Evolutionary conservation across 176 grass and related monocot genomes (phyloP).

Genomic region (Zea luxurians): DNA sequence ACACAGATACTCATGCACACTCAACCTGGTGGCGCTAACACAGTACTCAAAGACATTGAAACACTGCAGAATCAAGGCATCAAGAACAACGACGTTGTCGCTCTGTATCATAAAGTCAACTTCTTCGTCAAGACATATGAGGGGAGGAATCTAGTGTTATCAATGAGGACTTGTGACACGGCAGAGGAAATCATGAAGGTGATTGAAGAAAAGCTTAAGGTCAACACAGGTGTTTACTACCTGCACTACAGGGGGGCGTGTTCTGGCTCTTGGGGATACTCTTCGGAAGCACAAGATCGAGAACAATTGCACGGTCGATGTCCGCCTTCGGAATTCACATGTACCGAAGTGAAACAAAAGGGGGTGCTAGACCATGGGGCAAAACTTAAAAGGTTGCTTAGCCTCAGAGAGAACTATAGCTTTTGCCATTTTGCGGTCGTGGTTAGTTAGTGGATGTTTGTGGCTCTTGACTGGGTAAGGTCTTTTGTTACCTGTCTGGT

Average conservation of each 20-base stretch:
- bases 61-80: constrained; percentile 26
- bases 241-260: constrained; percentile 34
- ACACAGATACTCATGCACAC: constrained; percentile 9
- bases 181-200: constrained; percentile 15
- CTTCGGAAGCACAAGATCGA: constrained; percentile 14
- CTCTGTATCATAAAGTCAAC: background rate
- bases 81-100: constrained; percentile 21
- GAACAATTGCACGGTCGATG: constrained; percentile 11
- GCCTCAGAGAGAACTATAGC: background rate
- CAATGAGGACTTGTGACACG: background rate
- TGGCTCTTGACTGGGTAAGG: background rate
- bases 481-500: background rate
- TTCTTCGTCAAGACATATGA: constrained; percentile 42
- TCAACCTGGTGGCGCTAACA: constrained; percentile 2
- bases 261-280: constrained; percentile 22
- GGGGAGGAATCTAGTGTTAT: constrained; percentile 36
- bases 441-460: constrained; percentile 1
- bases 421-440: constrained; percentile 4
- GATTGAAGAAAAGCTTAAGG: background rate
- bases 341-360: background rate
- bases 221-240: constrained; percentile 16
- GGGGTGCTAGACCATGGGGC: background rate
- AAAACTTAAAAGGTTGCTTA: constrained; percentile 1
- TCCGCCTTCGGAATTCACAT: constrained; percentile 16
- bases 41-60: constrained; percentile 3